These are phyloP conservation scores for Xerocomellus intermedius DNA, from an alignment of 768 basidiomycete genomes.

Conservation along the genomic window DNA sequence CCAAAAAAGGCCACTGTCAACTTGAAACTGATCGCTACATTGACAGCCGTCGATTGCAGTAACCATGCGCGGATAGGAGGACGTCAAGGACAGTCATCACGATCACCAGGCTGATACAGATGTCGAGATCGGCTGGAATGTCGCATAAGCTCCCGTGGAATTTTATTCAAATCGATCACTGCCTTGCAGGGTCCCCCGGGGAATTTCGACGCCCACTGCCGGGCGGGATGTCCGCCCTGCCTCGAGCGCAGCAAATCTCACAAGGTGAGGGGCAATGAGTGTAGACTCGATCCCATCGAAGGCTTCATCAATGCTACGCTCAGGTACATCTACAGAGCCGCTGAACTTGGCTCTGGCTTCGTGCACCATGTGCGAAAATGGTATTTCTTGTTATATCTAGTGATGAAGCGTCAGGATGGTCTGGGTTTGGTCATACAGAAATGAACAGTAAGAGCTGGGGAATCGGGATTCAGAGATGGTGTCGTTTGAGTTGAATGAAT, in stretches of 20 bases:
- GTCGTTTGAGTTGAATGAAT: not conserved
- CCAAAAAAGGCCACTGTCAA: not conserved
- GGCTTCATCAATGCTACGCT: not conserved
- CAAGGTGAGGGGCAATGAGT: not conserved
- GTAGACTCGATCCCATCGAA: not conserved
- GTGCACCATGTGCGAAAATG: not conserved
- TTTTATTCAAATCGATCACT: not conserved
- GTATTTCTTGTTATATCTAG: not conserved
- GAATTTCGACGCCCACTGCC: not conserved
- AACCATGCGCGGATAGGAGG: not conserved
- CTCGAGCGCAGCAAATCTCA: not conserved
- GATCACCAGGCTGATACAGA: not conserved
- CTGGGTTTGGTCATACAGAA: not conserved
- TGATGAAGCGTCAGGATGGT: not conserved
- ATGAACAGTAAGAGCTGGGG: not conserved
- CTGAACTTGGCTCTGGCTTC: not conserved
- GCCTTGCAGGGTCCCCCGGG: not conserved
- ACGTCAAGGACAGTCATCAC: not conserved
- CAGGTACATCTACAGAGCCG: not conserved
- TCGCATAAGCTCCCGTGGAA: not conserved
- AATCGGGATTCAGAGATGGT: not conserved
- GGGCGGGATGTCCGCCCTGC: not conserved
- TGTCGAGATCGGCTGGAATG: conserved; percentile 4
- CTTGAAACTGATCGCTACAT: conserved; percentile 9
- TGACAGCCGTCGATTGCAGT: not conserved